Evolutionary conservation across 2,329 filamentous ascomycete genomes (phyloP).

Genomic region (Neospermospora avenae): DNA sequence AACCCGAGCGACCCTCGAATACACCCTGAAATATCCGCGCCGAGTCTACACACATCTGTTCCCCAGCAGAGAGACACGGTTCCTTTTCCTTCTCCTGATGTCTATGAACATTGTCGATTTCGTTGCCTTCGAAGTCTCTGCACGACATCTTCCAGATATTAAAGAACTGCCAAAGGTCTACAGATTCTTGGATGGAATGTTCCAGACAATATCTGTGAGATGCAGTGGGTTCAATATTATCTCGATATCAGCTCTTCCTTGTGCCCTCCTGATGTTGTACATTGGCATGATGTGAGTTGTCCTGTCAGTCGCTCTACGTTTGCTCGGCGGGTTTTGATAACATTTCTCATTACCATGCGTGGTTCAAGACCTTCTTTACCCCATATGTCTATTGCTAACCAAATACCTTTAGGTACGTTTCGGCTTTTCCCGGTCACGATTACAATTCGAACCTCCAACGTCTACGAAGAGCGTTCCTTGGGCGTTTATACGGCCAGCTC

Average conservation of each 20-base stretch:
- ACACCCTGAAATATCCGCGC: constrained; percentile 53
- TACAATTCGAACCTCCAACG: constrained; percentile 64
- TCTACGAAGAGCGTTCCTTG: constrained; percentile 66
- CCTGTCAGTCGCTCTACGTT: too few relatives aligned
- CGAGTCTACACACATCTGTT: constrained; percentile 63
- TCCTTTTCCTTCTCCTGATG: constrained; percentile 58
- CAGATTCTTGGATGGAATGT: constrained; percentile 60
- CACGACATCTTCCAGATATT: constrained; percentile 56
- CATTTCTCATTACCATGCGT: neutral
- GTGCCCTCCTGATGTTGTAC: constrained; percentile 56
- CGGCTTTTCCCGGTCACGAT: constrained; percentile 60
- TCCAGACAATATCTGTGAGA: constrained; percentile 61
- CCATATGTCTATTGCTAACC: too few relatives aligned
- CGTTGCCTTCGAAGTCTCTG: constrained; percentile 62
- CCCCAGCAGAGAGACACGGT: constrained; percentile 60
- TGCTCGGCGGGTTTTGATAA: too few relatives aligned
- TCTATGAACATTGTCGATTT: constrained; percentile 61
- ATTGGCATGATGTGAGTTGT: constrained; percentile 56
- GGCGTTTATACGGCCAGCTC: constrained; percentile 47
- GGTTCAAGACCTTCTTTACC: neutral
- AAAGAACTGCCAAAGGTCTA: constrained; percentile 48
- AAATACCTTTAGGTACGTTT: constrained; percentile 42
- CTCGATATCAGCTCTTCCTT: constrained; percentile 50
- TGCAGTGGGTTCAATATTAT: constrained; percentile 65
- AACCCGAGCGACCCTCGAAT: constrained; percentile 43